These are phyloP conservation scores for Torulaspora globosa DNA, from an alignment of 1,139 yeast genomes.

Conservation along the genomic window DNA sequence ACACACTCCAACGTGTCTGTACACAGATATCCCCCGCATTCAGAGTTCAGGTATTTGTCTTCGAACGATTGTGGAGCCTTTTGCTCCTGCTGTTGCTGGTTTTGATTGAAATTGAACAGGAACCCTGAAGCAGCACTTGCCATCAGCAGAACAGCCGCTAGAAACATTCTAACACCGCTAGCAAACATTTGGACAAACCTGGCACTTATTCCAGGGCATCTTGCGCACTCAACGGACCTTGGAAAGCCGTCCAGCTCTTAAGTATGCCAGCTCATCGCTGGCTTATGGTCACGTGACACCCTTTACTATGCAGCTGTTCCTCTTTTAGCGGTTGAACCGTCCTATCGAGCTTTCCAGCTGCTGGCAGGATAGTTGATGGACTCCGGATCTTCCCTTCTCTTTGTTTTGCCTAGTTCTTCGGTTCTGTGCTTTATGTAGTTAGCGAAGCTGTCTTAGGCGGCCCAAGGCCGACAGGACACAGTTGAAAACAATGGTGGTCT, in stretches of 20 bases:
- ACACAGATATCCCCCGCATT: constrained; percentile 73
- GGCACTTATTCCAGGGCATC: background rate
- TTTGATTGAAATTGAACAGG: constrained; percentile 21
- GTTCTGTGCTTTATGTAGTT: too few species aligned
- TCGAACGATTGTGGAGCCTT: constrained; percentile 39
- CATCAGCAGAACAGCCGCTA: background rate
- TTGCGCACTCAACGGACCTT: background rate
- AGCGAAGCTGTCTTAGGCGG: too few species aligned
- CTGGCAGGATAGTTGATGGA: too few species aligned
- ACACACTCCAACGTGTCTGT: constrained; percentile 82
- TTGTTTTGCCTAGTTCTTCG: too few species aligned
- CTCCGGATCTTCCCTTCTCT: too few species aligned
- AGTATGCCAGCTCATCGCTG: constrained; percentile 5
- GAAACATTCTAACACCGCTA: background rate
- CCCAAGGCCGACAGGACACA: too few species aligned
- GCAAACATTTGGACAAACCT: background rate
- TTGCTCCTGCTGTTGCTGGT: constrained; percentile 41
- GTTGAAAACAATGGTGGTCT: too few species aligned
- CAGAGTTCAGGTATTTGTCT: constrained; percentile 38
- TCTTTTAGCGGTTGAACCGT: background rate
- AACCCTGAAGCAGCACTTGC: constrained; percentile 9
- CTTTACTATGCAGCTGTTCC: background rate
- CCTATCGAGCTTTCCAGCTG: background rate
- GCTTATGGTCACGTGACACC: background rate
- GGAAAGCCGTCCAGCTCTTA: background rate